Evolutionary conservation across 1,284 basidiomycete genomes (phyloP).

Genomic region (Serendipita sp.): DNA sequence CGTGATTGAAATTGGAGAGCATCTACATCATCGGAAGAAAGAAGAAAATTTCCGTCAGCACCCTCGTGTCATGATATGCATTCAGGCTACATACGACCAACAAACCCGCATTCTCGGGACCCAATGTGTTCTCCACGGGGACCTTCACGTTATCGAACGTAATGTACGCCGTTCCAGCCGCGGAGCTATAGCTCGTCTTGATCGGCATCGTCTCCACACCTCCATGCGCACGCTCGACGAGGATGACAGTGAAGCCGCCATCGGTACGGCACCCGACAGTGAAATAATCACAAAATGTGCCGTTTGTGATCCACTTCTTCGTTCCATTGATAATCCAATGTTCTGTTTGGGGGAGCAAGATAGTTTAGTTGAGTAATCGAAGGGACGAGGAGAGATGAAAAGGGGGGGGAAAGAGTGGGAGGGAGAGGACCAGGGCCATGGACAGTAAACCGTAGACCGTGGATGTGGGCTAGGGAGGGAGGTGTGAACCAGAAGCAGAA

Average conservation of each 20-base stretch:
- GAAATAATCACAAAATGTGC: slow-evolving; percentile 38
- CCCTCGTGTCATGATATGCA: slow-evolving; percentile 23
- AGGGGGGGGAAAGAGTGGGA: too few species aligned
- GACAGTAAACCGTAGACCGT: too few species aligned
- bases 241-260: slow-evolving; percentile 72
- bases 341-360: slow-evolving; percentile 17
- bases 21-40: neutral
- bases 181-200: slow-evolving; percentile 67
- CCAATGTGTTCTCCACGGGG: slow-evolving; percentile 75
- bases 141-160: slow-evolving; percentile 82
- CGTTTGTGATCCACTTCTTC: slow-evolving; percentile 91
- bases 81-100: slow-evolving; percentile 46
- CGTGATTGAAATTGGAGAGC: slow-evolving; percentile 57
- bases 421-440: too few species aligned
- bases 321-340: slow-evolving; percentile 80
- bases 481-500: too few species aligned
- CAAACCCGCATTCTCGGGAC: slow-evolving; percentile 69
- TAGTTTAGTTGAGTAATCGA: too few species aligned
- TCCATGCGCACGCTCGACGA: slow-evolving; percentile 53
- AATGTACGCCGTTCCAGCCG: slow-evolving; percentile 71
- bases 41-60: neutral
- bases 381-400: too few species aligned
- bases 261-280: slow-evolving; percentile 59
- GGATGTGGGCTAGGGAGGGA: too few species aligned
- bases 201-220: slow-evolving; percentile 77